phyloP scores from a whole-genome alignment of 345 rosid genomes.

The Gossypium longicalyx region DNA sequence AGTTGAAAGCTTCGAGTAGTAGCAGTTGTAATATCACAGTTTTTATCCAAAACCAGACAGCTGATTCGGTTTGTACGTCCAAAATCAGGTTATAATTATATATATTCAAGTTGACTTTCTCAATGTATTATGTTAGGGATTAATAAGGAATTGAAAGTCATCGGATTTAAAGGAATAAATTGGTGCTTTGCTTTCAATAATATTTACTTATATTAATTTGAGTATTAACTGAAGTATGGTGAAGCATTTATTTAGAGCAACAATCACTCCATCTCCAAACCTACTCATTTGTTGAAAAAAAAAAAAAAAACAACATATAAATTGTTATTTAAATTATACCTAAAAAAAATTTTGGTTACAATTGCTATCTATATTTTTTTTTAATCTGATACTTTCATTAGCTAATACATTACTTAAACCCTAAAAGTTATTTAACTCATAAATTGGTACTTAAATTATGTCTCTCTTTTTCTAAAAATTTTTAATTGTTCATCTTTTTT shows the following conservation, averaged over 20 bases:
- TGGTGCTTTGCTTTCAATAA: slow-evolving; percentile 1
- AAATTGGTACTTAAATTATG: no score
- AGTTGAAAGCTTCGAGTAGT: slow-evolving; percentile 30
- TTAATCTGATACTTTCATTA: no score
- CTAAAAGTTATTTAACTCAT: no score
- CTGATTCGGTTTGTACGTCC: slow-evolving; percentile 19
- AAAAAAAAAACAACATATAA: no score
- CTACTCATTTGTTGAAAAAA: background rate
- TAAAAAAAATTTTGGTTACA: no score
- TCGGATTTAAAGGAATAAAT: background rate
- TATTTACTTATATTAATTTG: background rate
- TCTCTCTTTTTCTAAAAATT: no score
- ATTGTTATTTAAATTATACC: no score
- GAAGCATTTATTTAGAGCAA: background rate
- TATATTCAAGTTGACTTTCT: background rate
- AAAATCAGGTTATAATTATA: slow-evolving; percentile 11
- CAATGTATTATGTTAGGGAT: background rate
- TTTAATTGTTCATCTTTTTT: no score
- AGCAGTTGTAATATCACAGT: slow-evolving; percentile 22
- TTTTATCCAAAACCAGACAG: background rate
- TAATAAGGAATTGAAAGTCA: background rate
- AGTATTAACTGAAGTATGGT: background rate
- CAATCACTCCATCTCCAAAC: background rate
- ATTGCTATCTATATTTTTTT: no score
- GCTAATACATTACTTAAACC: no score